Evolutionary conservation across 2,329 filamentous ascomycete species (phyloP), one percentile per base, ranked within the genome.

Genomic region (Diaporthe australafricana): DNA sequence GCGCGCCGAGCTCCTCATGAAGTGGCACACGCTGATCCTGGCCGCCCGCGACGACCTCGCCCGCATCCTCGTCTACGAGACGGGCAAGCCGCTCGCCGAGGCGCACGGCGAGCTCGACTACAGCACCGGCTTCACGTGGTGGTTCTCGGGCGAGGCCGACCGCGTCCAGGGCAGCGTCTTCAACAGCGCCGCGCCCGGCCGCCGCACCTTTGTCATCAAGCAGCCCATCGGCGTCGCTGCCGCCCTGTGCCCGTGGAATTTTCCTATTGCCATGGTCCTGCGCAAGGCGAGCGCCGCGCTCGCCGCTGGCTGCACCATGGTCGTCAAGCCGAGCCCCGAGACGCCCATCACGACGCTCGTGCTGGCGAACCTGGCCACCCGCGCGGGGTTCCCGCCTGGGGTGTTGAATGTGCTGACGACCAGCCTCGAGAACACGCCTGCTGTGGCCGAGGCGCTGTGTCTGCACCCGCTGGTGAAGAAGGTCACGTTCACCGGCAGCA

Each of bases 401-500:
- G 92, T 91, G 0, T 87, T 97, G 27, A 86, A 86, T 55, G 81
- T 87, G 2, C 56, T 87, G 60, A 84, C 84, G 0, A 86, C 86
- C 0, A 84, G 82, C 25, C 76, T 86, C 9, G 80, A 79, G 0
- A 84, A 84, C 62, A 87, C 85, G 0, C 85, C 85, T 0, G 68
- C 76, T 1, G 79, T 87, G 2, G 84, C 83, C 16, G 85, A 86
- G 77, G 81, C 83, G 0, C 81, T 88, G 1, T 87, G 85, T 74
- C 80, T 82, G 35, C 84, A 87, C 71, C 81, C 81, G 0, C 71
- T 81, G 0, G 82, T 87, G 0, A 84, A 83, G 65, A 95, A 95
- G 79, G 85, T 96, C 70, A 93, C 92, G 70, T 96, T 96, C 76
- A 96, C 93, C 0, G 94, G 94, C 22, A 91, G 89, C 76, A 94